These are phyloP conservation scores for Exophiala lecanii-corni DNA, from an alignment of 2,329 filamentous ascomycete species.

Conservation along the genomic window DNA sequence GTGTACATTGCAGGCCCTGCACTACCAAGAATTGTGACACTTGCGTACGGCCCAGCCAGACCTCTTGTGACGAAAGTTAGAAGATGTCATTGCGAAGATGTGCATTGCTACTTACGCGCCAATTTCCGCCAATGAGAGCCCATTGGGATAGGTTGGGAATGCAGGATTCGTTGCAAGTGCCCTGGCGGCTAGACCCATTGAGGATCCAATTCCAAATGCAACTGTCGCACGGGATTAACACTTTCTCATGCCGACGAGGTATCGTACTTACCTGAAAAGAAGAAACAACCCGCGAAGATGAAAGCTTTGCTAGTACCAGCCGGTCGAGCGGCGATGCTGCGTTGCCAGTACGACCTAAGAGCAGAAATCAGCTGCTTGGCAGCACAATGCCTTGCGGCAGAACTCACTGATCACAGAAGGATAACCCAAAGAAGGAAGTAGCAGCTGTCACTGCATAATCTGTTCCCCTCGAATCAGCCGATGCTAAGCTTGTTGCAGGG, in stretches of 20 bases:
- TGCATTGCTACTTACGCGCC: constrained; percentile 16
- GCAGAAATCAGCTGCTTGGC: no score
- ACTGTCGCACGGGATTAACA: no score
- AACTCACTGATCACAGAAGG: constrained; percentile 9
- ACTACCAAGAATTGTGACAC: constrained; percentile 73
- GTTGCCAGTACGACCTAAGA: constrained; percentile 61
- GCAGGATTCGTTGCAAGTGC: constrained; percentile 39
- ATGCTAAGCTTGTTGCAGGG: not conserved
- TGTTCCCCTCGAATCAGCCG: not conserved
- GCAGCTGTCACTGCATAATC: constrained; percentile 8
- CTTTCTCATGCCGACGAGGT: no score
- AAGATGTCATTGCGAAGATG: no score
- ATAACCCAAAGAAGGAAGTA: constrained; percentile 8
- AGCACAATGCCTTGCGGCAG: no score
- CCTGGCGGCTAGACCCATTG: constrained; percentile 41
- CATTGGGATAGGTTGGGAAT: constrained; percentile 36
- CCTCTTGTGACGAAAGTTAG: not conserved
- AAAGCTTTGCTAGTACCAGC: constrained; percentile 15
- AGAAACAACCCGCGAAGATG: constrained; percentile 12
- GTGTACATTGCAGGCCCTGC: constrained; percentile 74
- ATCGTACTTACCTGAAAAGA: constrained; percentile 2
- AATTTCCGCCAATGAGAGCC: constrained; percentile 21
- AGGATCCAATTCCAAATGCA: constrained; percentile 42
- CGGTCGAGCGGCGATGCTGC: constrained; percentile 38
- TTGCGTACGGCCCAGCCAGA: constrained; percentile 77